Base-by-base conservation (phyloP, 306 rosid species). In the Pyrus bretschneideri region DNA sequence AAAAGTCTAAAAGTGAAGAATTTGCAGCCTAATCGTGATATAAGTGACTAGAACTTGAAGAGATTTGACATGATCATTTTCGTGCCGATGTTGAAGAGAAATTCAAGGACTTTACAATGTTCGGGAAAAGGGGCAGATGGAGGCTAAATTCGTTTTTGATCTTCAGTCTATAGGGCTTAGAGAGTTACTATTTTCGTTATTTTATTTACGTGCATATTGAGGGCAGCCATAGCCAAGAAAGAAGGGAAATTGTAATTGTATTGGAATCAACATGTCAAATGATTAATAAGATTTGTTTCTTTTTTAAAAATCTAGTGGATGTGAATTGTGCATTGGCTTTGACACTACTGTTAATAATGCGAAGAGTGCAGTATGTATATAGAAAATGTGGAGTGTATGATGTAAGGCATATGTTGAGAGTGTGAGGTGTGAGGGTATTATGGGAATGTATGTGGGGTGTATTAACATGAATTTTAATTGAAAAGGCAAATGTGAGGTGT, bases 21-120 rank as follows among this genome's bases (percentile, higher is more conserved):
- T 68, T 83, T 90, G 74, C 82, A 70, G 73, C 67, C 88, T 44
- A 86, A 80, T 77, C 87, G 35, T 73, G 67, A 70, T 89, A 58
- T 66, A 70, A 72, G 68, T 42, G 75, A 77, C 49, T 57, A 17
- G 62, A 67, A 40, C 14, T n/a, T 27, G 17, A 13, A 13, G 19
- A 25, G 40, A 46, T 30, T 17, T 46, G 22, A 52, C 38, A 13
- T 45, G 23, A 44, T 23, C 7, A 11, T 46, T 23, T 46, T 45
- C 73, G 19, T 27, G 38, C 54, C 6, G 27, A 33, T 33, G 31
- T 15, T 3, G 59, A 25, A 69, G 14, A 69, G 59, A 61, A 25
- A 27, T 27, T 13, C 33, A 13, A 61, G 38, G 71, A 51, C 18
- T 49, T 46, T 49, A 4, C 54, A 49, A 18, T 30, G 8, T 51